Evolutionary conservation across 768 basidiomycete genomes (phyloP), one percentile per base, ranked within the genome.

Genomic region (Boletus tylopilopsis): DNA sequence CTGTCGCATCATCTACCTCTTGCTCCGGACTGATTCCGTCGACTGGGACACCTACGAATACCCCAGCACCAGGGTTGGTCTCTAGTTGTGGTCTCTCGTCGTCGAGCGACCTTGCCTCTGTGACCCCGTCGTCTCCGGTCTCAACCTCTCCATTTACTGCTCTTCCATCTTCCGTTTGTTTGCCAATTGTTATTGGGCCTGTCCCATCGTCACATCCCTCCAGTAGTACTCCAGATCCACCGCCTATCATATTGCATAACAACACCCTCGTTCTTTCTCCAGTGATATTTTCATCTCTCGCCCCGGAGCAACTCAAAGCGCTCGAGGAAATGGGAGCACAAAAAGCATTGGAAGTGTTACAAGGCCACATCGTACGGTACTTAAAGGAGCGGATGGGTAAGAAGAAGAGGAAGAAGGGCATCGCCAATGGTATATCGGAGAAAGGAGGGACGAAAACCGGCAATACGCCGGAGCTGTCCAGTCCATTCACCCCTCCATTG

Each of bases 221-320:
- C 64, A 50, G 68, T 5, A 50, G 61, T 15, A 49, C 68, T n/a
- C 73, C 79, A 49, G 77, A 81, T 45, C 76, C 64, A 51, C 48
- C 67, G 21, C 83, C 83, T 27, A 91, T 96, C 73, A 81, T 90
- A 21, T 71, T 94, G 12, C 90, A 94, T 54, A 85, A 92, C 56
- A 85, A 90, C 45, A 85, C 80, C 25, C 78, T 96, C 19, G 81
- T 92, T 48, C 80, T 96, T 32, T 88, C 90, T 59, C 94, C 94
- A 2, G 76, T 78, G 19, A 85, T 95, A 29, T 96, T 96, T 62
- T 78, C 85, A 9, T 83, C 84, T 47, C 76, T 95, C 12, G 81
- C 85, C 4, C 72, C 76, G 37, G 83, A 85, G 53, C 86, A 86
- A 66, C 70, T 95, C 37, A 78, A 76, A 49, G 84, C 87, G 38